These are phyloP conservation scores for Endothia cerciana DNA, from an alignment of 2,329 filamentous ascomycete genomes.

Conservation along the genomic window DNA sequence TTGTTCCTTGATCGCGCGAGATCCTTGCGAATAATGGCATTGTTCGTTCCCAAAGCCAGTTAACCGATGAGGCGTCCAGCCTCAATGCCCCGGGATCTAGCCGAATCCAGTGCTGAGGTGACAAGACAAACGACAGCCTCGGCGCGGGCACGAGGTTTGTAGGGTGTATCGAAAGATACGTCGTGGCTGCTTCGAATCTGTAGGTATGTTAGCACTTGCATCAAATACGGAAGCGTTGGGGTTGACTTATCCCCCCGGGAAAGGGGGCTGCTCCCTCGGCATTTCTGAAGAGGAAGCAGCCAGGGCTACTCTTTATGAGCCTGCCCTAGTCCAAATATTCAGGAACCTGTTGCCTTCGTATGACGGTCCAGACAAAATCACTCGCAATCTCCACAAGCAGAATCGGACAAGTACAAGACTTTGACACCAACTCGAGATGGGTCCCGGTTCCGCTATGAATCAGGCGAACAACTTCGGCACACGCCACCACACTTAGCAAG, in stretches of 20 bases:
- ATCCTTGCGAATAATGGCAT: no score
- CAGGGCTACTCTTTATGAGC: constrained; percentile 48
- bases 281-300: constrained; percentile 56
- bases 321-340: constrained; percentile 41
- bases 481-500: constrained; percentile 10
- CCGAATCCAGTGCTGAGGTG: no score
- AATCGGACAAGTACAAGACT: constrained; percentile 84
- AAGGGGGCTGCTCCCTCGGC: constrained; percentile 54
- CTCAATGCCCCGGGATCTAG: no score
- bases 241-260: constrained; percentile 55
- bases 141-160: neutral
- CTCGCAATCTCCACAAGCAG: constrained; percentile 33
- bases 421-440: constrained; percentile 94
- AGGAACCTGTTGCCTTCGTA: constrained; percentile 22
- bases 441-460: constrained; percentile 57
- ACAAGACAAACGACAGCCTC: neutral
- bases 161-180: no score
- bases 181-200: neutral
- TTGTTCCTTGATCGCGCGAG: no score
- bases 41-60: no score
- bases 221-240: constrained; percentile 18
- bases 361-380: constrained; percentile 32
- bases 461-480: constrained; percentile 20
- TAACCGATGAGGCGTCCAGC: no score
- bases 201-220: constrained; percentile 34